Percentiles rank a stretch among this genome's conserved stretches.
Conservation (phyloP, 164 flowering plant genomes). For the Protea cynaroides region DNA sequence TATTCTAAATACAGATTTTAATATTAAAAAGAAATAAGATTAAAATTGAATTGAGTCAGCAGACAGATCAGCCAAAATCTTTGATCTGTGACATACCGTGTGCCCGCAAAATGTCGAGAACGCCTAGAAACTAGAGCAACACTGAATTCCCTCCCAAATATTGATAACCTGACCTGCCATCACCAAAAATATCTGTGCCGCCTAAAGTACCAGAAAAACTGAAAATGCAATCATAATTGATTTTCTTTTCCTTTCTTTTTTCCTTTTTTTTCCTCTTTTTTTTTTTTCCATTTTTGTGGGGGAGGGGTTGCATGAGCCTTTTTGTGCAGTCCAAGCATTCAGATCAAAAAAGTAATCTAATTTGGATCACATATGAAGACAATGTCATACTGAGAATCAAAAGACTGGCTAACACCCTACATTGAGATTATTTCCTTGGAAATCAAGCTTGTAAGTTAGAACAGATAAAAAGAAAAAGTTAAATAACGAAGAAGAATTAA, state of each 20-base stretch:
- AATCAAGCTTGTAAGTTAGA: not conserved
- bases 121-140: slow-evolving; percentile 81
- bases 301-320: too few species aligned
- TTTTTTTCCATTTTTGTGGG: too few species aligned
- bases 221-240: slow-evolving; percentile 2
- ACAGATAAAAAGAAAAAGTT: not conserved
- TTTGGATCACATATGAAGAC: too few species aligned
- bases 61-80: not conserved
- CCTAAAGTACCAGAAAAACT: slow-evolving; percentile 6
- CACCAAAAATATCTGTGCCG: slow-evolving; percentile 12
- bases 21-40: not conserved
- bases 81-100: slow-evolving; percentile 49
- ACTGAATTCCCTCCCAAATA: slow-evolving; percentile 90
- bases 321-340: too few species aligned
- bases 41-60: not conserved
- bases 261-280: too few species aligned
- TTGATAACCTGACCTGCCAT: slow-evolving; percentile 71
- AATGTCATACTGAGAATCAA: not conserved
- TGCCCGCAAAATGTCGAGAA: slow-evolving; percentile 99
- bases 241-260: too few species aligned
- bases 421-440: not conserved
- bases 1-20: too few species aligned
- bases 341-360: too few species aligned
- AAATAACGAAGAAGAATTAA: not conserved
- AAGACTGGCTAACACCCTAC: not conserved